phyloP scores from a whole-genome alignment of 495 filamentous ascomycete species.

The Lepraria neglecta region DNA sequence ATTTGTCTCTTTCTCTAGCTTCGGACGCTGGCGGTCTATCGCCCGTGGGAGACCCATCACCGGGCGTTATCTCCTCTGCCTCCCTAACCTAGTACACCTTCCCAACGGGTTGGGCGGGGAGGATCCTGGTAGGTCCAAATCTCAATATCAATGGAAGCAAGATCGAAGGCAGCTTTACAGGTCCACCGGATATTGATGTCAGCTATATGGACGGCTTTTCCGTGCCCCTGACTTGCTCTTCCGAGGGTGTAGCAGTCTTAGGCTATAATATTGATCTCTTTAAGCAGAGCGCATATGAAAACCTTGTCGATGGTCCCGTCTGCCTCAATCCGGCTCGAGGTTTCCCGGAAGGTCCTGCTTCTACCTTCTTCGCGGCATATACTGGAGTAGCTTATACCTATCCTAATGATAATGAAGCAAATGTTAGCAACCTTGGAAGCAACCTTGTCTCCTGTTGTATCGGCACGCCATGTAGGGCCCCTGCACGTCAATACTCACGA shows the following conservation, averaged over 20 bases:
- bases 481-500: neutral
- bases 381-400: conserved; percentile 24
- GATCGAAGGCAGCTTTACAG: conserved; percentile 19
- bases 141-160: conserved; percentile 6
- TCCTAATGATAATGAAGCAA: conserved; percentile 23
- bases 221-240: conserved; percentile 24
- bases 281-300: conserved; percentile 11
- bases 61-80: conserved; percentile 4
- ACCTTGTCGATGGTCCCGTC: conserved; percentile 13
- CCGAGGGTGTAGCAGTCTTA: conserved; percentile 14
- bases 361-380: conserved; percentile 23
- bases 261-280: conserved; percentile 28
- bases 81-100: conserved; percentile 6
- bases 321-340: conserved; percentile 22
- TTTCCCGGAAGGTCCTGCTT: conserved; percentile 14
- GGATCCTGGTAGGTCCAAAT: conserved; percentile 9
- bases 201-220: conserved; percentile 27
- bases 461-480: neutral
- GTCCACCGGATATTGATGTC: conserved; percentile 14
- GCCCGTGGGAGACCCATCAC: conserved; percentile 8
- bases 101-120: conserved; percentile 6
- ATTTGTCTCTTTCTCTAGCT: conserved; percentile 1
- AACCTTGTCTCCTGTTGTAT: neutral
- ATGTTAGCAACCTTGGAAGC: conserved; percentile 3
- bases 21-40: conserved; percentile 3